These are phyloP conservation scores for Candida chauliodis DNA, from an alignment of 805 yeast genomes.

Conservation along the genomic window DNA sequence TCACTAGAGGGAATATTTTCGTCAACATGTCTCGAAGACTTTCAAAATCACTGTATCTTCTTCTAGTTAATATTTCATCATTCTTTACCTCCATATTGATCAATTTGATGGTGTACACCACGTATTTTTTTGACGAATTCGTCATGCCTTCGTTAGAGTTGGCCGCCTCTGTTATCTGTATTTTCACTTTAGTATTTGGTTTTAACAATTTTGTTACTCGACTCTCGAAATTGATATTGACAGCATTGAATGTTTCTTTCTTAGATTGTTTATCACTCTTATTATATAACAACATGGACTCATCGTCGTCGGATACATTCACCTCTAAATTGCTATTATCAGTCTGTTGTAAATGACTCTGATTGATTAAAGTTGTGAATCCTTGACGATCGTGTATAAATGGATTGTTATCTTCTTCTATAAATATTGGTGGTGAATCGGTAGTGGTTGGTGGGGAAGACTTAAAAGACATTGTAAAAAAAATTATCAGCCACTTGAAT, in stretches of 20 bases:
- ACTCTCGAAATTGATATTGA: constrained; percentile 32
- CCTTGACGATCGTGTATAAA: constrained; percentile 16
- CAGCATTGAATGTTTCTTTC: constrained; percentile 20
- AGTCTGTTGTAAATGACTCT: not conserved
- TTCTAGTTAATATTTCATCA: constrained; percentile 61
- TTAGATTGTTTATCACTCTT: constrained; percentile 3
- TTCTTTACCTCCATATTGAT: constrained; percentile 37
- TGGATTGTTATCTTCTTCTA: constrained; percentile 37
- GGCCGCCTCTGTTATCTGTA: constrained; percentile 73
- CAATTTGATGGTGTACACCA: constrained; percentile 75
- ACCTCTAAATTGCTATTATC: not conserved
- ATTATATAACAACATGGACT: constrained; percentile 27
- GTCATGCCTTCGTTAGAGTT: constrained; percentile 76
- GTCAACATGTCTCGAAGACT: constrained; percentile 68
- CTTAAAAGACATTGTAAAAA: too few relatives aligned
- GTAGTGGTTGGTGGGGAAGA: too few relatives aligned
- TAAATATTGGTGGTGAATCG: not conserved
- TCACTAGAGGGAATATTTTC: constrained; percentile 71
- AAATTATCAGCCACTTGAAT: too few relatives aligned
- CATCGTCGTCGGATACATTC: constrained; percentile 18
- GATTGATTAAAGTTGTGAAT: constrained; percentile 21
- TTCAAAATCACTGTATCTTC: constrained; percentile 88
- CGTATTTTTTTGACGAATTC: constrained; percentile 57
- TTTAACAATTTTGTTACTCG: constrained; percentile 34
- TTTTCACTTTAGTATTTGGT: constrained; percentile 23